Evolutionary conservation across 169 alveolate genomes (phyloP).

Genomic region (Amoebophrya sp.): DNA sequence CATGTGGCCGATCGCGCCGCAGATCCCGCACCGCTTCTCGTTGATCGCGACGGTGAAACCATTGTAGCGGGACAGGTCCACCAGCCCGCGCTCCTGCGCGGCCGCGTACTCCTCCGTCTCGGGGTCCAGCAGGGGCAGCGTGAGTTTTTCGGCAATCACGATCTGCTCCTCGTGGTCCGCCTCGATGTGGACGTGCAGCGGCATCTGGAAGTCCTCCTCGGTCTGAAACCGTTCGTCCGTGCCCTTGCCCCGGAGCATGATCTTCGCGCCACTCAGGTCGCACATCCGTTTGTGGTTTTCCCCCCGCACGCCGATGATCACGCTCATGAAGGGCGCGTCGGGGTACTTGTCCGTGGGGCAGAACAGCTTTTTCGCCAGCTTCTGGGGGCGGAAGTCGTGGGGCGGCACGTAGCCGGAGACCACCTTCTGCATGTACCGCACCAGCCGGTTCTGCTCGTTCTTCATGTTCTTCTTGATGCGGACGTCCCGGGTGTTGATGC

Average conservation of each 20-base stretch:
- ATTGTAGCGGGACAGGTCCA: constrained; percentile 42
- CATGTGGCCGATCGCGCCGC: constrained; percentile 46
- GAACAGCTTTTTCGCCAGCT: constrained; percentile 66
- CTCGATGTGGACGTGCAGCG: constrained; percentile 54
- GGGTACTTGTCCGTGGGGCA: constrained; percentile 76
- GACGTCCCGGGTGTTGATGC: constrained; percentile 80
- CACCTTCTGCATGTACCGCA: constrained; percentile 68
- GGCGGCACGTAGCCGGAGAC: constrained; percentile 79
- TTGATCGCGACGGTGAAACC: constrained; percentile 40
- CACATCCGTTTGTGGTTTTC: constrained; percentile 72
- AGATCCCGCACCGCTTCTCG: constrained; percentile 42
- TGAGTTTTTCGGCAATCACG: constrained; percentile 46
- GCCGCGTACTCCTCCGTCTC: constrained; percentile 41
- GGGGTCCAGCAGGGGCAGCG: constrained; percentile 47
- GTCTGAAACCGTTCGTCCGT: constrained; percentile 42
- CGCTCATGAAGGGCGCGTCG: constrained; percentile 85
- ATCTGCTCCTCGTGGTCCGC: constrained; percentile 52
- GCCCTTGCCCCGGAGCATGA: constrained; percentile 49
- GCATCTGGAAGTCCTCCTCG: constrained; percentile 51
- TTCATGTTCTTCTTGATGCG: constrained; percentile 65
- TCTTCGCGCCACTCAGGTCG: constrained; percentile 44
- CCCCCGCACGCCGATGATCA: constrained; percentile 90
- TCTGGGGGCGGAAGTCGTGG: constrained; percentile 74
- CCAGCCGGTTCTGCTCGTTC: constrained; percentile 71
- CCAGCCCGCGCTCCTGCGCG: constrained; percentile 45